Evolutionary conservation across 306 rosid genomes (phyloP).

Genomic region (Medicago truncatula): DNA sequence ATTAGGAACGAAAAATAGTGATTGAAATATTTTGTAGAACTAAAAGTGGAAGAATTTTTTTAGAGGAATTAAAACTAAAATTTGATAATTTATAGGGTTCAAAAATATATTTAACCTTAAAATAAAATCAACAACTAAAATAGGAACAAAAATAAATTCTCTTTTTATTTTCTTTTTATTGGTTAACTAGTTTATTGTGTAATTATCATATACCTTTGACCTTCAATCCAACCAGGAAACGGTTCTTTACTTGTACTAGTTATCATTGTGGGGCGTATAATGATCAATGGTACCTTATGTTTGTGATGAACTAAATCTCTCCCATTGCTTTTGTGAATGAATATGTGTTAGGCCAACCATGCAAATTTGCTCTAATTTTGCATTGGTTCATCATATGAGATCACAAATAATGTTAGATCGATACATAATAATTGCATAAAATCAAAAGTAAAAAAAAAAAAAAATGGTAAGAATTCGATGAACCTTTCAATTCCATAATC

Average conservation of each 20-base stretch:
- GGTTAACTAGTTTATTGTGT: too few relatives aligned
- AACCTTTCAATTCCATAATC: constrained; percentile 41
- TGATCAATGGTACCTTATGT: constrained; percentile 32
- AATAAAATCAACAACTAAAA: too few relatives aligned
- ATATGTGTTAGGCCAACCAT: constrained; percentile 63
- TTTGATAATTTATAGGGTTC: too few relatives aligned
- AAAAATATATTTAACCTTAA: too few relatives aligned
- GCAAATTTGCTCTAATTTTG: constrained; percentile 43
- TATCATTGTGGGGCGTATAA: constrained; percentile 40
- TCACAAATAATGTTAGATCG: not conserved
- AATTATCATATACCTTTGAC: constrained; percentile 32
- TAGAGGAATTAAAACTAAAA: too few relatives aligned
- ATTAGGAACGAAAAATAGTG: too few relatives aligned
- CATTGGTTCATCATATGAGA: not conserved
- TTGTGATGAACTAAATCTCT: constrained; percentile 43
- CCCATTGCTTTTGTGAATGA: constrained; percentile 48
- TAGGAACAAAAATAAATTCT: too few relatives aligned
- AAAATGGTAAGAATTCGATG: not conserved
- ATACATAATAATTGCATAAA: not conserved
- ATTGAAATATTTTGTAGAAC: too few relatives aligned
- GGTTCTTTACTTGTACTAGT: constrained; percentile 28
- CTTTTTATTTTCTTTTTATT: too few relatives aligned
- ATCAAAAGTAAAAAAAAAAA: not conserved
- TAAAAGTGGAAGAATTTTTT: too few relatives aligned
- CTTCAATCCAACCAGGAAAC: constrained; percentile 41